Conservation (phyloP, 2,329 filamentous ascomycete genomes). For the Colletotrichum cuscutae region DNA sequence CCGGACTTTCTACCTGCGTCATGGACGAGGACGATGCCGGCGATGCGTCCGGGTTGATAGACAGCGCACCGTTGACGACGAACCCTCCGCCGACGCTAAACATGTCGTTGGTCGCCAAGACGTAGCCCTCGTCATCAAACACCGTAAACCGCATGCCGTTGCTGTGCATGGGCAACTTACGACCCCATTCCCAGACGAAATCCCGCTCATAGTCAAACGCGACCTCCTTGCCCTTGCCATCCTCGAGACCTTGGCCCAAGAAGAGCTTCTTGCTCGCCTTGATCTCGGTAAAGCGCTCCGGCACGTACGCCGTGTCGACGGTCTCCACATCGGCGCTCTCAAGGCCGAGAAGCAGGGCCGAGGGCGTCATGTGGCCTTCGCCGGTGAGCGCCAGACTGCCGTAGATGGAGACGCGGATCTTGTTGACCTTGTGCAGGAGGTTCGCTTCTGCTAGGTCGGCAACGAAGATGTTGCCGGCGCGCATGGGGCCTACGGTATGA, state of each 20-base stretch:
- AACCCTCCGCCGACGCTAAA: slow-evolving; percentile 65
- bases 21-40: slow-evolving; percentile 23
- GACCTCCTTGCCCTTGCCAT: slow-evolving; percentile 55
- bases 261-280: slow-evolving; percentile 56
- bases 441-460: slow-evolving; percentile 57
- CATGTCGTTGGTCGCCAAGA: slow-evolving; percentile 60
- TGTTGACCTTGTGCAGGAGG: slow-evolving; percentile 55
- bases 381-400: slow-evolving; percentile 62
- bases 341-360: slow-evolving; percentile 59
- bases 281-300: slow-evolving; percentile 56
- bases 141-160: slow-evolving; percentile 64
- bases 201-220: slow-evolving; percentile 60
- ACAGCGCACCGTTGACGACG: slow-evolving; percentile 61
- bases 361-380: slow-evolving; percentile 63
- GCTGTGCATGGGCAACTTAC: slow-evolving; percentile 61
- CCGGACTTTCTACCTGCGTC: slow-evolving; percentile 38
- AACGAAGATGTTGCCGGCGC: slow-evolving; percentile 62
- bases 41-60: slow-evolving; percentile 47
- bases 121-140: slow-evolving; percentile 56
- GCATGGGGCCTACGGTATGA: slow-evolving; percentile 63
- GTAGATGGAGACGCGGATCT: slow-evolving; percentile 59
- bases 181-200: slow-evolving; percentile 62
- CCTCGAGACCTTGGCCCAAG: slow-evolving; percentile 52
- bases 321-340: slow-evolving; percentile 61
- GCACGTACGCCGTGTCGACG: slow-evolving; percentile 60